Evolutionary conservation across 2,329 filamentous ascomycete species (phyloP), one percentile per base, ranked within the genome.

Genomic region (Colletotrichum sojae): DNA sequence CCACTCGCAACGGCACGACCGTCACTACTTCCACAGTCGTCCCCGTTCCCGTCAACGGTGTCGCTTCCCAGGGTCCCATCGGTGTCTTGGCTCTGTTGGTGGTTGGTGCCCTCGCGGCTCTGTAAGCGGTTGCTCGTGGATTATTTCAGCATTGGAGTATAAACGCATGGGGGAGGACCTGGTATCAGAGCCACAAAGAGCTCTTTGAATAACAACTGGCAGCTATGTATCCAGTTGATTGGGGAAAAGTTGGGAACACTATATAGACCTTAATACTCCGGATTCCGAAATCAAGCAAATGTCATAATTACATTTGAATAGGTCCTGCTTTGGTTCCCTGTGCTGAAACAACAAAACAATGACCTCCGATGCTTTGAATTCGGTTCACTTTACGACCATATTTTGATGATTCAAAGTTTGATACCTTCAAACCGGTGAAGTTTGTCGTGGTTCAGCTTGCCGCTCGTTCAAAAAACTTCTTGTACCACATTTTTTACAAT

Each of bases 41-140:
- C 40, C 62, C 63, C 10, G 63, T 70, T 43, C 63, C 52, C 9
- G 40, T 59, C 43, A 68, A 63, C 55, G 68, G 64, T 18, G 58
- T 54, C 18, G 16, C 54, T 27, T n/a, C 18, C 16, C 54, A 54
- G 12, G 68, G 64, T 9, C 64, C 64, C 10, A n/a, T 64, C 10
- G 67, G 63, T 2, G 5, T 60, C 31, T n/a, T 60, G 9, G 68
- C 58, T 15, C 39, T 57, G n/a, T 20, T 70, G 20, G 68, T 65
- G 15, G 40, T 64, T n/a, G 68, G 48, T 27, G 68, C 49, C n/a
- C 40, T 68, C 46, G 68, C 64, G 31, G 57, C 57, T 6, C n/a
- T 69, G 15, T 65, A 27, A 53, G 39, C 48, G 2, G 25, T 18
- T 8, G 8, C 10, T 36, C 31, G 31, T 36, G 40, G 40, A 13